phyloP scores from a whole-genome alignment of 2,329 filamentous ascomycete genomes.

The Hymenoscyphus infarciens region DNA sequence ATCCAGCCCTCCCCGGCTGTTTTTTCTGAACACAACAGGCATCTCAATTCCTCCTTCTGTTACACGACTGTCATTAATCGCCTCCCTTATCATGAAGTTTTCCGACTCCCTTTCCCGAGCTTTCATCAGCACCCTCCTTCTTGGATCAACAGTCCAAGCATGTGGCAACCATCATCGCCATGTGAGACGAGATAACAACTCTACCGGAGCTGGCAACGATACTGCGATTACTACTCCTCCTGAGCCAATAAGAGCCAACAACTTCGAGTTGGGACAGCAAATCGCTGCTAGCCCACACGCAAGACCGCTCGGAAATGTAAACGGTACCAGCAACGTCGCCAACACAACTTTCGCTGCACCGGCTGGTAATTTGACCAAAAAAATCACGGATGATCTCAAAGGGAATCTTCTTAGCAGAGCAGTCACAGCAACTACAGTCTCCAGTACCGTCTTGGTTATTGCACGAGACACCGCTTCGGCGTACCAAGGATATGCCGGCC shows the following conservation, averaged over 20 bases:
- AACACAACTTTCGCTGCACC: neutral
- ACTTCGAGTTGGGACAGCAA: neutral
- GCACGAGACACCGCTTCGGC: conserved; percentile 48
- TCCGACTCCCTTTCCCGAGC: neutral
- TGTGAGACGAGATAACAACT: neutral
- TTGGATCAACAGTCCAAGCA: neutral
- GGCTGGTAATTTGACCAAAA: neutral
- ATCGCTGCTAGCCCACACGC: neutral
- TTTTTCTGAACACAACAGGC: neutral
- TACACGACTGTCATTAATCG: neutral
- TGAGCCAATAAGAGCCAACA: neutral
- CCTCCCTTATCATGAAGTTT: neutral
- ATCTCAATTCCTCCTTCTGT: neutral
- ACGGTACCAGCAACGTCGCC: neutral
- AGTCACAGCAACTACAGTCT: conserved; percentile 5
- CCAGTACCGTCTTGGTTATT: conserved; percentile 51
- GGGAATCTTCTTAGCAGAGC: neutral
- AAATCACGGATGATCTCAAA: neutral
- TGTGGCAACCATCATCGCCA: neutral
- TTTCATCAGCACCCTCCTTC: neutral
- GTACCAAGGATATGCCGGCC: conserved; percentile 46
- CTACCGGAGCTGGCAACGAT: too few species aligned
- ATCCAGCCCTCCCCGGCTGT: neutral
- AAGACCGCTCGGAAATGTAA: neutral
- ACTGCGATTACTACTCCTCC: neutral